A percentile compares a stretch with the other conserved stretches of the same genome.
These are phyloP conservation scores for Boletus insuetus DNA, from an alignment of 768 basidiomycete species.

Conservation along the genomic window DNA sequence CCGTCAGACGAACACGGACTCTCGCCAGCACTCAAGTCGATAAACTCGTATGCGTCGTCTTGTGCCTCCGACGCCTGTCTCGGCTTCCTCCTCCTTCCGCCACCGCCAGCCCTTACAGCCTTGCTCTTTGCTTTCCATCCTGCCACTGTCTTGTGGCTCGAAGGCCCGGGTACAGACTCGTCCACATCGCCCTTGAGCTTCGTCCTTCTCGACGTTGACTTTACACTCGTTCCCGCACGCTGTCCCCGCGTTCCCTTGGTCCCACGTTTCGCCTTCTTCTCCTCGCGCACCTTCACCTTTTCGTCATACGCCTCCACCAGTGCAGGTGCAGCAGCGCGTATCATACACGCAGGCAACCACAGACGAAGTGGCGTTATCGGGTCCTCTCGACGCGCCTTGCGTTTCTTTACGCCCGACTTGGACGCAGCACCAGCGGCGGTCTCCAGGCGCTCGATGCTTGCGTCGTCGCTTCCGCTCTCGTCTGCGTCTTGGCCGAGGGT, in stretches of 20 bases:
- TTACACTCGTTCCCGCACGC: neutral
- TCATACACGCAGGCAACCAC: constrained; percentile 85
- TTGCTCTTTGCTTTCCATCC: constrained; percentile 10
- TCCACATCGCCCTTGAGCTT: neutral
- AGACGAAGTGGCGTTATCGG: constrained; percentile 59
- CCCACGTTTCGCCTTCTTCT: constrained; percentile 34
- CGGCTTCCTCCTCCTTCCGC: constrained; percentile 15
- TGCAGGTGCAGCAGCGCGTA: constrained; percentile 61
- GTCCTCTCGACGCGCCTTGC: constrained; percentile 25
- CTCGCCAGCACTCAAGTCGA: constrained; percentile 25
- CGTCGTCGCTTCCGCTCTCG: constrained; percentile 45
- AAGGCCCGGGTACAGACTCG: neutral
- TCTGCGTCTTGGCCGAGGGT: constrained; percentile 26
- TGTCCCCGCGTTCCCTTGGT: constrained; percentile 17
- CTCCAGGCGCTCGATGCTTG: constrained; percentile 20
- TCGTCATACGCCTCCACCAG: constrained; percentile 63
- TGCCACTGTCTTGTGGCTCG: constrained; percentile 1
- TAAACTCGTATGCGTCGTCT: constrained; percentile 26
- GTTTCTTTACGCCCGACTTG: constrained; percentile 21
- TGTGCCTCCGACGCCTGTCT: constrained; percentile 25
- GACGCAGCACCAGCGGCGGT: constrained; percentile 22
- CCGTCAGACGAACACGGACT: constrained; percentile 20
- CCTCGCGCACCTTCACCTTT: constrained; percentile 49
- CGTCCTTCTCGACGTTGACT: neutral
- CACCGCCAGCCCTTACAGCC: neutral